Evolutionary conservation across 1,284 basidiomycete species (phyloP).

Genomic region (Agroathelia rolfsii): DNA sequence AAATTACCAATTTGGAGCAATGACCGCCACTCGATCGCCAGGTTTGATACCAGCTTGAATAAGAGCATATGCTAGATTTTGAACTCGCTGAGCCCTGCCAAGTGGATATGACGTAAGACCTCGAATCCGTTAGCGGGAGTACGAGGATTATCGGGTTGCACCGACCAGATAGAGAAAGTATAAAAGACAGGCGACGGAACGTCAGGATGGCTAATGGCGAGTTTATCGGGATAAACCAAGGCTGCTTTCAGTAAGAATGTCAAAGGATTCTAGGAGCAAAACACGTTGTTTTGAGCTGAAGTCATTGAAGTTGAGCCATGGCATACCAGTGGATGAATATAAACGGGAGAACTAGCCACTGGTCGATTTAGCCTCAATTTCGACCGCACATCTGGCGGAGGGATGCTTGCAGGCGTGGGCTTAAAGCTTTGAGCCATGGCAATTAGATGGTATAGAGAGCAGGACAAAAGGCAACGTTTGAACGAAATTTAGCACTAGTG

Average conservation of each 20-base stretch:
- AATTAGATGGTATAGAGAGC: no score
- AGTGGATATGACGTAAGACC: constrained; percentile 3
- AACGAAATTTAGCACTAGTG: no score
- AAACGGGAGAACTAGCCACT: constrained; percentile 34
- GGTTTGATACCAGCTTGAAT: constrained; percentile 57
- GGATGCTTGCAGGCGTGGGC: constrained; percentile 58
- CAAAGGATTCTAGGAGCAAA: constrained; percentile 52
- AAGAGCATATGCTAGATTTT: constrained; percentile 76
- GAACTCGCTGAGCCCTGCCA: constrained; percentile 68
- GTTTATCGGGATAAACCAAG: constrained; percentile 65
- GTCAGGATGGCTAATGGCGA: constrained; percentile 66
- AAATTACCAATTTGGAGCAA: constrained; percentile 69
- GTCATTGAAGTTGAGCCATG: background rate
- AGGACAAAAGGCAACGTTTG: no score
- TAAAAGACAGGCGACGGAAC: constrained; percentile 53
- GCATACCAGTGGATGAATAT: constrained; percentile 56
- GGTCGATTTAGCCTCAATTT: constrained; percentile 35
- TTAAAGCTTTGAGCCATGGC: no score
- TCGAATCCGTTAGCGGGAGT: no score
- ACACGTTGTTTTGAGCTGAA: constrained; percentile 11
- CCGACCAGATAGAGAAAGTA: constrained; percentile 58
- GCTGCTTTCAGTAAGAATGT: constrained; percentile 71
- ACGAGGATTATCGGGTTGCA: no score
- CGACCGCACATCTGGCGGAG: constrained; percentile 36
- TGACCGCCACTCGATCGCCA: constrained; percentile 69